Conservation (phyloP, 2,329 filamentous ascomycete species). For the Fusarium xyrophilum region DNA sequence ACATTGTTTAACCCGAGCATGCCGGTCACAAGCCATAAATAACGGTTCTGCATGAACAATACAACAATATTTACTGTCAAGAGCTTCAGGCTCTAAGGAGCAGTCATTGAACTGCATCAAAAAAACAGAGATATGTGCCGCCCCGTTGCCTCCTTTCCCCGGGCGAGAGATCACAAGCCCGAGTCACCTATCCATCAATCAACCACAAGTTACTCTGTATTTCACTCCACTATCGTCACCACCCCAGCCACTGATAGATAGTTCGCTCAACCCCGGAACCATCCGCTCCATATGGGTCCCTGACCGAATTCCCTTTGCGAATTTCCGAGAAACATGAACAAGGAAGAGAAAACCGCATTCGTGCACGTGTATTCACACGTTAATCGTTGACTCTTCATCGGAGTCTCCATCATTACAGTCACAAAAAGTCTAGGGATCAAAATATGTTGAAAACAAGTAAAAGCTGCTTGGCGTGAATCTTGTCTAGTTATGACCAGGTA, state of each 20-base stretch:
- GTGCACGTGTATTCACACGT: conserved; percentile 28
- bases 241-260: not conserved
- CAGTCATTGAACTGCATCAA: not conserved
- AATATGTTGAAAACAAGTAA: not conserved
- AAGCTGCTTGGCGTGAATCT: not conserved
- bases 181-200: conserved; percentile 1
- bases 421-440: not conserved
- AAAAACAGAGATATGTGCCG: not conserved
- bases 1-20: conserved; percentile 15
- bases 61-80: not conserved
- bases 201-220: conserved; percentile 32
- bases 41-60: not conserved
- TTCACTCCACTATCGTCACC: conserved; percentile 23
- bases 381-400: not conserved
- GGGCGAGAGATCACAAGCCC: conserved; percentile 13
- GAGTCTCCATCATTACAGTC: not conserved
- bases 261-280: conserved; percentile 3
- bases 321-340: conserved; percentile 21
- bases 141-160: not conserved
- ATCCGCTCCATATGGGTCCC: conserved; percentile 14
- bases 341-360: conserved; percentile 3
- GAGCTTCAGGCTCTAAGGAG: not conserved
- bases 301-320: conserved; percentile 9
- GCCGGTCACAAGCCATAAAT: conserved; percentile 10
- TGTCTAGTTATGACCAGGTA: not conserved